Base-by-base conservation (phyloP, 106 monocot species). In the Acorus calamus region DNA sequence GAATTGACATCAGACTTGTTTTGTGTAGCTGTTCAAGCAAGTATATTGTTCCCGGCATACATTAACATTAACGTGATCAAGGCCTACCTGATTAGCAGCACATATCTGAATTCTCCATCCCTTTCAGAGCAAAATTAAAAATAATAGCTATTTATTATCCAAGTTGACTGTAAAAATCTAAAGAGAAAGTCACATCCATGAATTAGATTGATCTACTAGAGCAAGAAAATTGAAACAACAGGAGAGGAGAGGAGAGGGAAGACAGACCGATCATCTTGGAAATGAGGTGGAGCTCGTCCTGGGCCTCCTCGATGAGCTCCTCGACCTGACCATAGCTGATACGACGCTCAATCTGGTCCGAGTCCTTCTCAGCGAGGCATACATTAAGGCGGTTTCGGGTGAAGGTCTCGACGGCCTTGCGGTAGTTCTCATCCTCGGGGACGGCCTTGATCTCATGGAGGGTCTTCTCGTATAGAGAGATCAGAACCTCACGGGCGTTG, bases 221-320 rank as follows among this genome's bases (percentile, higher is more conserved):
- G 28, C 28, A 28, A 28, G 28, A 68, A 62, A 47, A 8, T 62
- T 47, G 10, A 47, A 10, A 55, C 52, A 56, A 52, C 50, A 50
- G 8, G 61, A 53, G 13, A 9, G 7, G 59, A 59, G 8, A 63
- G 50, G n/a, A 41, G 6, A 7, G 3, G 45, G 42, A 53, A 10
- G 5, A 56, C 64, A 4, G 10, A 89, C 94, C 94, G 54, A 86
- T 86, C 86, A 94, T 89, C 74, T 89, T 89, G 62, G 64, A 69
- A 49, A 94, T 84, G 65, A 94, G 89, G 44, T 77, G 84, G 55
- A 89, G 89, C 74, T 94, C 94, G 56, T 94, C 94, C 72, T 80
- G 75, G 5, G 94, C 94, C 81, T 94, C 94, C 70, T 94, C 94
- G 52, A 94, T 86, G 59, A 94, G 84, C 77, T 94, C 94, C 84